Base-by-base conservation (phyloP, 345 rosid genomes). In the Gossypium turneri region DNA sequence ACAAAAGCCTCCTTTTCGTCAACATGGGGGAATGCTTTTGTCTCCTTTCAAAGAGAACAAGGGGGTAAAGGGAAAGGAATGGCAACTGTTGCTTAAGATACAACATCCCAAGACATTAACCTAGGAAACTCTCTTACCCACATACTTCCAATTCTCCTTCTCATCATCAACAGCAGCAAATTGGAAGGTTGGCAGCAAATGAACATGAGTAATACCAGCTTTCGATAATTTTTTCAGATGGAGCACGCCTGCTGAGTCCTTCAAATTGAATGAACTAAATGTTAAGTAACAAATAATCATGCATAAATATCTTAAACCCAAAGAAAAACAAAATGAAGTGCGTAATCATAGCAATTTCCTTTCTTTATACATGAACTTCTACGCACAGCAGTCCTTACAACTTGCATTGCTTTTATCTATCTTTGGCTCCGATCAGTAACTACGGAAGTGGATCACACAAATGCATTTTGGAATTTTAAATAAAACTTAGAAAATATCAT, bases 151-250 rank as follows among this genome's bases (percentile, higher is more conserved):
- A 1, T 90, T 92, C 83, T 88, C 87, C 79, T 88, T 94, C 80
- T 84, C 85, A 56, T 92, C 98, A 65, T 87, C 94, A 80, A 94
- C 94, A 75, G 82, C 94, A 75, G 85, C 97, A 81, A 94, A 94
- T 76, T 94, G 98, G 82, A 83, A 92, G 79, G 91, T 80, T 15
- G 98, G 98, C 79, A 94, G 88, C 81, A 92, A 84, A 80, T 94
- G 98, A 75, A 94, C 79, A 78, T 94, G 98, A 81, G 90, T 89
- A 74, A 94, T 80, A 75, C 98, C 98, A 81, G 98, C 97, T 79
- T 83, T 81, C 59, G 91, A 88, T 81, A 94, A 84, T 80, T 89
- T 90, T 83, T 87, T 86, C 65, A 92, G 85, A 82, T 94, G 98
- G 76, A 52, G 83, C 76, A 90, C 69, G 27, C 97, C 95, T 62